Conservation (phyloP, 192 early-diverging fungal genomes). For the Backusella tarrabulga region DNA sequence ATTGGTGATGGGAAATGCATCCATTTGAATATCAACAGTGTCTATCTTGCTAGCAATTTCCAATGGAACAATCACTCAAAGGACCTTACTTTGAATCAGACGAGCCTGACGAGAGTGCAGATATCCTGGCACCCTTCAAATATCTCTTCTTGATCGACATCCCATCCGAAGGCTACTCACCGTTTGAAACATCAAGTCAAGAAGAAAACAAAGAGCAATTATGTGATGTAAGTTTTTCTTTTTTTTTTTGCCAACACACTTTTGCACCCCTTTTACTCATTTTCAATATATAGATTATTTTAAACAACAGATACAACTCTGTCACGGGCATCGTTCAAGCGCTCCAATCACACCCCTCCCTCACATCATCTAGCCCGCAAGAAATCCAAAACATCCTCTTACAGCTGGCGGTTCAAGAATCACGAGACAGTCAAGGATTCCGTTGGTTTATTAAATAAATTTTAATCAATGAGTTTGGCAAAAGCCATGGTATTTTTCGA, state of each 20-base stretch:
- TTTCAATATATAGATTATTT: not conserved
- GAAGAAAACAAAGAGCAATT: not conserved
- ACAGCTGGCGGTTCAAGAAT: not conserved
- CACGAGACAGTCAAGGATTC: not conserved
- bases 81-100: not conserved
- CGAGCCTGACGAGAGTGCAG: not conserved
- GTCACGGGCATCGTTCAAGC: not conserved
- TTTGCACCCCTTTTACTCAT: no score
- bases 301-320: not conserved
- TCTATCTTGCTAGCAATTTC: not conserved
- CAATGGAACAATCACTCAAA: not conserved
- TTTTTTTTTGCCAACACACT: no score
- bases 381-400: not conserved
- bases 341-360: not conserved
- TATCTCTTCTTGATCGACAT: not conserved
- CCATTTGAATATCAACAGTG: not conserved
- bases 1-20: no score
- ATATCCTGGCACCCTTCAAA: not conserved
- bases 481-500: slow-evolving; percentile 80
- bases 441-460: not conserved
- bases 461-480: slow-evolving; percentile 55
- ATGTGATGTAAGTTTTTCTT: not conserved
- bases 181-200: not conserved
- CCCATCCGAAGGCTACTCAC: not conserved
- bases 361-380: not conserved